Percentiles rank a stretch among this genome's conserved stretches.
Evolutionary conservation across 768 basidiomycete genomes (phyloP).

Genomic region (Lentinula edodes): DNA sequence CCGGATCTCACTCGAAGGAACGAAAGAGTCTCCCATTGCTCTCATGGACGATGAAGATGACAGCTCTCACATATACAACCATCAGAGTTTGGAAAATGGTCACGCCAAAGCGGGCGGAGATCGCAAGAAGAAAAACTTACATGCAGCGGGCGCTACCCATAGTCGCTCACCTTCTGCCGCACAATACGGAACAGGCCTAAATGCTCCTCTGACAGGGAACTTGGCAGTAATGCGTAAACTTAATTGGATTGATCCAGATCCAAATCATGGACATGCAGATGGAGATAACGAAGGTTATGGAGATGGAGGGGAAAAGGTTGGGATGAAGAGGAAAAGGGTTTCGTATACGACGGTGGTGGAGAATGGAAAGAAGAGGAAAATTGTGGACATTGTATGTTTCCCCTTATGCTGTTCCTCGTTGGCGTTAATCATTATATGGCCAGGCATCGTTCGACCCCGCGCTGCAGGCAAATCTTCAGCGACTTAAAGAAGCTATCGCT

Average conservation of each 20-base stretch:
- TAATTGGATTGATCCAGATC: conserved; percentile 4
- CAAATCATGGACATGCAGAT: conserved; percentile 5
- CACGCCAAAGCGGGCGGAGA: not conserved
- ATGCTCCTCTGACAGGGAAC: conserved; percentile 3
- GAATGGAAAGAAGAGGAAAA: conserved; percentile 65
- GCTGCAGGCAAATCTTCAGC: conserved; percentile 55
- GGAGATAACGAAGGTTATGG: not conserved
- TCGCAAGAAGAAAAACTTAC: conserved; percentile 3
- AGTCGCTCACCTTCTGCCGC: not conserved
- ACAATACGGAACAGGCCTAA: conserved; percentile 1
- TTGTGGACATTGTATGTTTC: conserved; percentile 57
- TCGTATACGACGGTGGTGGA: conserved; percentile 43
- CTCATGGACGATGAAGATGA: conserved; percentile 32
- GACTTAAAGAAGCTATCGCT: conserved; percentile 54
- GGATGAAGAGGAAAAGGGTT: conserved; percentile 34
- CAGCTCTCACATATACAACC: not conserved
- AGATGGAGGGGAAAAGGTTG: not conserved
- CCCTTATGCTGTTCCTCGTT: not conserved
- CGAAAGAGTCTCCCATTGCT: conserved; percentile 46
- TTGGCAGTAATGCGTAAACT: conserved; percentile 5
- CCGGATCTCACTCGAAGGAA: conserved; percentile 18
- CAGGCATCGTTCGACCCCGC: conserved; percentile 69
- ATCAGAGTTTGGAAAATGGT: conserved; percentile 1
- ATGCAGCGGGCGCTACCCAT: not conserved
- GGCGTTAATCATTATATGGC: not conserved